These are phyloP conservation scores for Chloromonas sp. DNA, from an alignment of 163 green algal genomes.

Conservation along the genomic window DNA sequence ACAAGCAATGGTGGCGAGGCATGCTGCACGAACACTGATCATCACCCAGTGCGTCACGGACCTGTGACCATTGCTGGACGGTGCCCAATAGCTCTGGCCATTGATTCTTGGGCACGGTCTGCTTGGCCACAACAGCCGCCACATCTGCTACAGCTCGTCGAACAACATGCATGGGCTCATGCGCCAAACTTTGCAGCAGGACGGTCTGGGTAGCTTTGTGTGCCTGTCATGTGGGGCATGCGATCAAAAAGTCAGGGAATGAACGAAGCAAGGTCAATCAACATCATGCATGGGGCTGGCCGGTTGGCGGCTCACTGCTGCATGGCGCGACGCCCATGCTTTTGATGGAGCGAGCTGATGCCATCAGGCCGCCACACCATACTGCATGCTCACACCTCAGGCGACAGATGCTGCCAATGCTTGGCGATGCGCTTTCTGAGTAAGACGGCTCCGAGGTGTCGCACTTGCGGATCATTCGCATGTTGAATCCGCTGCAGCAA, in stretches of 20 bases:
- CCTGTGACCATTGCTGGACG: constrained; percentile 45
- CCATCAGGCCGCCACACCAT: too few relatives aligned
- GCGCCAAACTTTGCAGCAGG: constrained; percentile 46
- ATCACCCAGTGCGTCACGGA: not conserved
- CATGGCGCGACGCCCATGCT: too few relatives aligned
- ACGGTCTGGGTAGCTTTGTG: constrained; percentile 23
- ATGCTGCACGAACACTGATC: too few relatives aligned
- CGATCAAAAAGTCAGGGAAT: too few relatives aligned
- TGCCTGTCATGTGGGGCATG: not conserved
- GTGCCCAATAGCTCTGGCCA: constrained; percentile 53
- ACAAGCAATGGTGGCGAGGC: too few relatives aligned
- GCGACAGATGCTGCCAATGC: not conserved
- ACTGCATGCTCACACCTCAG: too few relatives aligned
- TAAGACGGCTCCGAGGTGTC: constrained; percentile 62
- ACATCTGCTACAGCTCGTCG: constrained; percentile 44
- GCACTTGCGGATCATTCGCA: constrained; percentile 29
- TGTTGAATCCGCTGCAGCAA: constrained; percentile 34
- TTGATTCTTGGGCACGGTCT: constrained; percentile 37
- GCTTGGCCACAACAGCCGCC: constrained; percentile 48
- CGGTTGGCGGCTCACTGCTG: too few relatives aligned
- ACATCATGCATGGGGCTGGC: too few relatives aligned
- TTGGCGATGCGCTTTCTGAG: constrained; percentile 41
- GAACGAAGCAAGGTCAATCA: too few relatives aligned
- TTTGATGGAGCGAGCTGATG: too few relatives aligned
- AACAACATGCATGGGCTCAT: constrained; percentile 47